phyloP scores from a whole-genome alignment of 2,329 filamentous ascomycete species.

The Botrytis hyacinthi region DNA sequence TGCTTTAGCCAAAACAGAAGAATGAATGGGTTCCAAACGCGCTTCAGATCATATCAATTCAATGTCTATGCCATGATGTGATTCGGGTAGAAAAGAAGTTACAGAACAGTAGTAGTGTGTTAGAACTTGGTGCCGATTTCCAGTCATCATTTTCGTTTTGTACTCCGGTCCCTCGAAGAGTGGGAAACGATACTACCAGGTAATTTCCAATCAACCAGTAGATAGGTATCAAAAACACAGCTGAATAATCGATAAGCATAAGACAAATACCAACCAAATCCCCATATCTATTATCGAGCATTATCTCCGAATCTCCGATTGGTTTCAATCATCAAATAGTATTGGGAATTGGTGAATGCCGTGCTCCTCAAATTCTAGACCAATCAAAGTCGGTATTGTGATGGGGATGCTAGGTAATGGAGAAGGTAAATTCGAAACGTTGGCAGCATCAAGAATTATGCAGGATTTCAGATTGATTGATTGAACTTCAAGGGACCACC shows the following conservation, averaged over 20 bases:
- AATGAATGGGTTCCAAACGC: not conserved
- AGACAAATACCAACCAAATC: not conserved
- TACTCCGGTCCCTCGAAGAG: conserved; percentile 4
- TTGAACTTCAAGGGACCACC: not conserved
- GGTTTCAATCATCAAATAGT: not conserved
- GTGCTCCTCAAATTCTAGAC: not conserved
- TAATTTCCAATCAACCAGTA: not conserved
- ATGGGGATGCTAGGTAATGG: not conserved
- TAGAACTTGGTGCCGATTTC: not conserved
- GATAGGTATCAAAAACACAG: not conserved
- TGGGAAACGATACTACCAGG: not conserved
- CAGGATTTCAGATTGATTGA: not conserved
- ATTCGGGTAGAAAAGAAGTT: not conserved
- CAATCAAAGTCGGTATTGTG: not conserved
- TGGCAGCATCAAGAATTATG: not conserved
- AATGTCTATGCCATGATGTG: not conserved
- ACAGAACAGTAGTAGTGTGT: not conserved
- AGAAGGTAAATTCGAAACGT: not conserved
- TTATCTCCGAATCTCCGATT: not conserved
- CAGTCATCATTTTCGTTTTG: not conserved
- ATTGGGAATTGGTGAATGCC: not conserved
- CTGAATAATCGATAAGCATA: conserved; percentile 4
- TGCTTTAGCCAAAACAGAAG: not conserved
- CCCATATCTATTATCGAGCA: not conserved
- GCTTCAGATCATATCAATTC: not conserved